Percentiles rank a stretch among this genome's conserved stretches.
phyloP scores from a whole-genome alignment of 179 eudicot species.

The Beta lomatogona region DNA sequence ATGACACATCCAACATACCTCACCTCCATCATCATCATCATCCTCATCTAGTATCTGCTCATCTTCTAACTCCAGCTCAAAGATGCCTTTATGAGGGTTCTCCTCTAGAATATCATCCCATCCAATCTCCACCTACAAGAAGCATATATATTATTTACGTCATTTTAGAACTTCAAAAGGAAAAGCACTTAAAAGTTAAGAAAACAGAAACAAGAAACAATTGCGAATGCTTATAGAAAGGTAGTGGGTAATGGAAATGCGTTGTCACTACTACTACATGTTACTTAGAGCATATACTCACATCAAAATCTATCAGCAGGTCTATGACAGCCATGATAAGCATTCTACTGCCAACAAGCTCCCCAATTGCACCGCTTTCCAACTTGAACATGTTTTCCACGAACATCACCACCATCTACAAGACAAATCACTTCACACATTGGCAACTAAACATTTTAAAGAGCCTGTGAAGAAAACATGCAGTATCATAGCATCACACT shows the following conservation, averaged over 20 bases:
- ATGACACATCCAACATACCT: slow-evolving; percentile 47
- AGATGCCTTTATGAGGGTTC: slow-evolving; percentile 76
- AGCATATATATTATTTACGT: neutral
- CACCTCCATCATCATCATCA: slow-evolving; percentile 50
- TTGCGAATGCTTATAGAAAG: neutral
- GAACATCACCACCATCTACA: slow-evolving; percentile 54
- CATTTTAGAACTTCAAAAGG: neutral
- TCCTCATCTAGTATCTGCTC: slow-evolving; percentile 47
- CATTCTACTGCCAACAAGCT: slow-evolving; percentile 61
- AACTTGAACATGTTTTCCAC: slow-evolving; percentile 78
- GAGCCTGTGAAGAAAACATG: neutral
- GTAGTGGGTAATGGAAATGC: neutral
- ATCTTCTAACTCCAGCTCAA: slow-evolving; percentile 90
- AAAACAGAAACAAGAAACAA: neutral
- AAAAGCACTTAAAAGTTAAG: neutral
- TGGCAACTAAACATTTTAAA: neutral
- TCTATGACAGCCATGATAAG: slow-evolving; percentile 65
- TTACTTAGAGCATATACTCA: slow-evolving; percentile 44
- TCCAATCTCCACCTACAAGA: slow-evolving; percentile 65
- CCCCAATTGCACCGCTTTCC: slow-evolving; percentile 74
- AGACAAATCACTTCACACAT: slow-evolving; percentile 11
- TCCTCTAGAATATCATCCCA: slow-evolving; percentile 82
- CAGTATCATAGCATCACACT: neutral
- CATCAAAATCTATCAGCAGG: slow-evolving; percentile 81
- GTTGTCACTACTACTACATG: neutral